Base-by-base conservation (phyloP, 495 filamentous ascomycete species). In the Neurospora sp. region DNA sequence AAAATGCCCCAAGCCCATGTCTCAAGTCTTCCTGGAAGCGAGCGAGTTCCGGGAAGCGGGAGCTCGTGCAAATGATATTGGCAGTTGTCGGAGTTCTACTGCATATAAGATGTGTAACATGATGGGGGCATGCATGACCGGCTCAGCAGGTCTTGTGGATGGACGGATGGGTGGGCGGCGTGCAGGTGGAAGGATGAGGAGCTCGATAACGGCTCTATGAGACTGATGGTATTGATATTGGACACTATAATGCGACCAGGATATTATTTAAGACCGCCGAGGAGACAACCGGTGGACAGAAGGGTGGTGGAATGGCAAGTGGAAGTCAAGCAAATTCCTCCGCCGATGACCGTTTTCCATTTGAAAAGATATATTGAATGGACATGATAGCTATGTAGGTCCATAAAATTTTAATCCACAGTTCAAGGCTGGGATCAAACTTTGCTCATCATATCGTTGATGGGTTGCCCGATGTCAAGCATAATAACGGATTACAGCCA, bases 1-100 rank as follows among this genome's bases (percentile, higher is more conserved):
- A 61, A 8, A 61, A 61, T 61, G 61, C 68, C 70, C 41, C 72
- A 70, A 59, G 72, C 75, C 76, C 75, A 77, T 77, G 76, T 76
- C 73, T 53, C 72, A 70, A 27, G 40, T 12, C 41, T 53, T 31
- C 70, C 72, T 70, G 71, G 74, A 73, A 75, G 75, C 59, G 74
- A 72, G 70, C 70, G 40, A 72, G 73, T 71, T 71, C 68, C 45
- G 45, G 45, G 20, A 53, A 53, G 27, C 5, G 53, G 20, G 6
- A 61, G 22, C 53, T 16, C 53, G 8, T 61, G 53, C 53, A 61
- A 27, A 61, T 61, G 53, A 72, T 74, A 31, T 72, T 61, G 70
- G 42, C 20, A 68, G 40, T 40, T 72, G 14, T 70, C 69, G 35
- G 20, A 71, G 27, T 38, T 18, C 37, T 42, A 44, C 68, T 45